Base-by-base conservation (phyloP, 106 monocot genomes). In the Acorus calamus region DNA sequence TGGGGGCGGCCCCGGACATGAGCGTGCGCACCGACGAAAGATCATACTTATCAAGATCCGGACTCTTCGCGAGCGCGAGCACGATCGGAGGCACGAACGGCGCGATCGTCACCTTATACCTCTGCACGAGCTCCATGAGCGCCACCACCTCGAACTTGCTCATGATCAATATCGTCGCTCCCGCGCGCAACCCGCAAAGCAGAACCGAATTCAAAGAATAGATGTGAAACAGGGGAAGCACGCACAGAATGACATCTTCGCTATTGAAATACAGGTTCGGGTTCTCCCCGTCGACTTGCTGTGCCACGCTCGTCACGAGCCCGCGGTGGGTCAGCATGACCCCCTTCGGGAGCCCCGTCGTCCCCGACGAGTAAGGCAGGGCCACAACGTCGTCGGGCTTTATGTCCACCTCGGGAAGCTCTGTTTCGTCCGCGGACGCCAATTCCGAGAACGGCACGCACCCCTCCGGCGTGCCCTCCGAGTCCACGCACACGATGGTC, bases 331-430 rank as follows among this genome's bases (percentile, higher is more conserved):
- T 93, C 41, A 93, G 80, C 86, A 93, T 89, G 47, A 89, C 93
- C 6, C 93, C 93, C 61, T 93, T 93, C 7, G 93, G 93, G 3
- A 93, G 69, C 42, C 93, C 93, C 10, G 93, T 93, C 5, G 93
- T 93, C 8, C 93, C 93, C 7, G 93, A 93, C 4, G 85, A 85
- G 83, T 71, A 93, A 2, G 93, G 93, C 48, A 93, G 76, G 53
- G 93, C 88, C 13, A 89, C 89, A 49, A 83, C 83, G 63, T 93
- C 89, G 52, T 86, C 79, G 3, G 88, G 72, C 2, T 69, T 11
- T 7, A 89, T 78, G 11, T 76, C 64, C 10, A 81, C 79, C 7
- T 79, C 74, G 14, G 83, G 76, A 0, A 77, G 59, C 13, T 55
- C 54, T 5, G 11, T 47, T 8, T 80, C 80, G 61, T 85, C 78